Conservation (phyloP, 2,329 filamentous ascomycete species). For the Gremmenia infestans region DNA sequence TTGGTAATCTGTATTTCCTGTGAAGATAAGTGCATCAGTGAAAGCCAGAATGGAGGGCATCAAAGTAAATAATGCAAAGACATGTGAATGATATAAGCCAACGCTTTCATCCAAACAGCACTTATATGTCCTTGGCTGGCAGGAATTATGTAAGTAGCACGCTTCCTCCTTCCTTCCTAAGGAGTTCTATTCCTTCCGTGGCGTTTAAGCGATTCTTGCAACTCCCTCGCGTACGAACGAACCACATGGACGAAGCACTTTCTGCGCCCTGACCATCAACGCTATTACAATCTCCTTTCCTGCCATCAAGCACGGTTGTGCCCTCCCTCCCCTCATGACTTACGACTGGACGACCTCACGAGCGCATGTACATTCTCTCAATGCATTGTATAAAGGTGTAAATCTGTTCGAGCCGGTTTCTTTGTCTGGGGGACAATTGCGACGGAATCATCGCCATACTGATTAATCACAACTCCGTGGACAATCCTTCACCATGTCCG, state of each 20-base stretch:
- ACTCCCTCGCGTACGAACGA: no score
- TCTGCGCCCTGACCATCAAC: not conserved
- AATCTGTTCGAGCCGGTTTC: not conserved
- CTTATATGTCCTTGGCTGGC: no score
- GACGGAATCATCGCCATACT: not conserved
- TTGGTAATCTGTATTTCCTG: no score
- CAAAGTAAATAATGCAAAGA: no score
- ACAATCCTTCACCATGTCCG: slow-evolving; percentile 49
- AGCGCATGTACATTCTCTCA: slow-evolving; percentile 16
- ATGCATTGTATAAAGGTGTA: slow-evolving; percentile 24
- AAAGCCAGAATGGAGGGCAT: no score
- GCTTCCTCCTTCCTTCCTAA: no score
- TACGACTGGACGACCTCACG: slow-evolving; percentile 19
- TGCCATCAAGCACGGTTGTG: not conserved
- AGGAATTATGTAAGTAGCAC: no score
- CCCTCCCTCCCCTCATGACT: slow-evolving; percentile 12
- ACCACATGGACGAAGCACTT: not conserved
- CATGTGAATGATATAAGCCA: no score
- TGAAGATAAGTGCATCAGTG: no score
- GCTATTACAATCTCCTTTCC: not conserved
- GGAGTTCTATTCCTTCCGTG: no score
- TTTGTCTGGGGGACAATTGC: not conserved
- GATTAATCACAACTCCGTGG: not conserved
- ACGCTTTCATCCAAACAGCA: no score
- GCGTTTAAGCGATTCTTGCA: no score